phyloP scores from a whole-genome alignment of 306 rosid genomes.

The Erythrophleum fordii region DNA sequence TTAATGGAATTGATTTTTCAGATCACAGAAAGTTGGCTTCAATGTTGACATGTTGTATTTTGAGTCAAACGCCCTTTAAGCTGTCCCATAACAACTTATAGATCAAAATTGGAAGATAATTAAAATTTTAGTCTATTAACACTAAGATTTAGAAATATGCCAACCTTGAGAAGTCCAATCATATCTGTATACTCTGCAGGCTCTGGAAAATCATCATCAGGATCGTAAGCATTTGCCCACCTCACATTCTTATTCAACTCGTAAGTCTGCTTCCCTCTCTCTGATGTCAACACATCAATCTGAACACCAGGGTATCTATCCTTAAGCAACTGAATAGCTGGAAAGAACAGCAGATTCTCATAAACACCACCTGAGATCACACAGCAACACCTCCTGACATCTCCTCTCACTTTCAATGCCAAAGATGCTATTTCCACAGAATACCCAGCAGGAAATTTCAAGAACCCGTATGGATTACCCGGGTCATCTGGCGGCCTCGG shows the following conservation, averaged over 20 bases:
- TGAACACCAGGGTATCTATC: slow-evolving; percentile 87
- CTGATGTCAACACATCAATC: slow-evolving; percentile 65
- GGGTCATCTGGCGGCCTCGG: slow-evolving; percentile 80
- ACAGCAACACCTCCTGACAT: slow-evolving; percentile 88
- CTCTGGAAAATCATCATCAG: slow-evolving; percentile 69
- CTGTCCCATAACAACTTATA: neutral
- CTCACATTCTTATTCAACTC: slow-evolving; percentile 91
- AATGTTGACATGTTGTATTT: neutral
- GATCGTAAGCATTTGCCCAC: slow-evolving; percentile 78
- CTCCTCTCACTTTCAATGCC: slow-evolving; percentile 72
- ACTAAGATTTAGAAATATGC: slow-evolving; percentile 16
- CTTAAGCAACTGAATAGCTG: slow-evolving; percentile 74
- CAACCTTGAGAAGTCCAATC: slow-evolving; percentile 78
- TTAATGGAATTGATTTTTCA: slow-evolving; percentile 7
- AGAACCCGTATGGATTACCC: slow-evolving; percentile 69
- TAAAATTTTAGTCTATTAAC: slow-evolving; percentile 8
- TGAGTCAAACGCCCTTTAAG: neutral
- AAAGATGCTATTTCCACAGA: slow-evolving; percentile 73
- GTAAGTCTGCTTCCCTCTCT: slow-evolving; percentile 76
- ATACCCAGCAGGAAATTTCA: slow-evolving; percentile 81
- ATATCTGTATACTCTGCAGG: slow-evolving; percentile 85
- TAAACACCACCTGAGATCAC: slow-evolving; percentile 85
- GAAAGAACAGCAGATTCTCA: slow-evolving; percentile 79
- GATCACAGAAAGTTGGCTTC: neutral
- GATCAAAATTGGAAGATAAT: neutral